Evolutionary conservation across 2,329 filamentous ascomycete species (phyloP).

Genomic region (Mollisia scopiformis): DNA sequence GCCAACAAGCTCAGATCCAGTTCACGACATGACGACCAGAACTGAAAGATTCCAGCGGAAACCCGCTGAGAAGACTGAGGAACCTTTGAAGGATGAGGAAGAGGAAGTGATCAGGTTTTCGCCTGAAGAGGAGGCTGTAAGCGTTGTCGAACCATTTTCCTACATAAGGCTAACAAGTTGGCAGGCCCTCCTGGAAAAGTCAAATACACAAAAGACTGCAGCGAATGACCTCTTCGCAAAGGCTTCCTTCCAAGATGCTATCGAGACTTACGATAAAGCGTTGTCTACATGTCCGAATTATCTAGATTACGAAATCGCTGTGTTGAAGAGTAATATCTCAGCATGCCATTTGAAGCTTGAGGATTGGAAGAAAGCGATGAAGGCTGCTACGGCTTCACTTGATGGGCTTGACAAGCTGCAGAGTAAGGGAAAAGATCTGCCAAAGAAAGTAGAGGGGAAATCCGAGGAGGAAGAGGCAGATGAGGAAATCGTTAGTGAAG

Average conservation of each 20-base stretch:
- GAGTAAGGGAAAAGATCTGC: slow-evolving; percentile 27
- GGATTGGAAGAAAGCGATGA: slow-evolving; percentile 83
- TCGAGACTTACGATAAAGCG: slow-evolving; percentile 82
- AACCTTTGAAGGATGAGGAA: slow-evolving; percentile 15
- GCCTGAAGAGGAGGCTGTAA: slow-evolving; percentile 46
- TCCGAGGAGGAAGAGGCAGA: slow-evolving; percentile 49
- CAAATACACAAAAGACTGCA: slow-evolving; percentile 70
- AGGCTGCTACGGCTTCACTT: slow-evolving; percentile 72
- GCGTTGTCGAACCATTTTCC: slow-evolving; percentile 9
- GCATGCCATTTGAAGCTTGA: slow-evolving; percentile 85
- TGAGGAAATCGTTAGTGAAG: slow-evolving; percentile 62
- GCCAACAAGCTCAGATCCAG: slow-evolving; percentile 8
- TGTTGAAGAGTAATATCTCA: slow-evolving; percentile 85
- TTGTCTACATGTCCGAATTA: slow-evolving; percentile 79
- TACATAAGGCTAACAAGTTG: not conserved
- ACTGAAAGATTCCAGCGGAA: slow-evolving; percentile 37
- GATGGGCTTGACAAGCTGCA: slow-evolving; percentile 70
- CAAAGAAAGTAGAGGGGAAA: slow-evolving; percentile 33
- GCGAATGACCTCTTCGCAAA: slow-evolving; percentile 81
- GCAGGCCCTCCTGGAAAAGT: slow-evolving; percentile 70
- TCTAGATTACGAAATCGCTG: slow-evolving; percentile 84
- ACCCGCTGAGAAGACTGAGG: slow-evolving; percentile 19
- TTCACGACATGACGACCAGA: slow-evolving; percentile 33
- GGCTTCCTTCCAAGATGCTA: slow-evolving; percentile 74
- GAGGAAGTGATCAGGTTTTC: slow-evolving; percentile 40